phyloP scores from a whole-genome alignment of 352 stramenopile genomes.

The Phytophthora sojae region DNA sequence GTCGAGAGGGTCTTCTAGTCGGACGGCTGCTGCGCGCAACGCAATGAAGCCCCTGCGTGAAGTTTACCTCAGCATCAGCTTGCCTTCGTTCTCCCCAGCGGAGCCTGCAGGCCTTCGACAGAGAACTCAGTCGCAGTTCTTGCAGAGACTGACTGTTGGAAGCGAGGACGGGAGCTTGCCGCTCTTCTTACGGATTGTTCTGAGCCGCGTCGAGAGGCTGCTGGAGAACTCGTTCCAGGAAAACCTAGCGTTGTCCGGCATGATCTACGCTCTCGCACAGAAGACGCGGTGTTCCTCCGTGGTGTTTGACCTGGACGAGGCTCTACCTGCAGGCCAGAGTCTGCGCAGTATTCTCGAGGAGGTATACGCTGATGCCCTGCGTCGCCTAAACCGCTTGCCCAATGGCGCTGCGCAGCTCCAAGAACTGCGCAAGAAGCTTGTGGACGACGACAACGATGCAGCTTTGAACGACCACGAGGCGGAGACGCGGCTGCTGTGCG shows the following conservation, averaged over 20 bases:
- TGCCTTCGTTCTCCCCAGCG: slow-evolving; percentile 77
- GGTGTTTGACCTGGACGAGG: slow-evolving; percentile 67
- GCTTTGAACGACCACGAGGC: slow-evolving; percentile 68
- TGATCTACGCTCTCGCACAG: slow-evolving; percentile 77
- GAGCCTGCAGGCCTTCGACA: slow-evolving; percentile 41
- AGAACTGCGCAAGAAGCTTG: slow-evolving; percentile 68
- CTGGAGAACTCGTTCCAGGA: slow-evolving; percentile 87
- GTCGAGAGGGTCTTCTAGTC: slow-evolving; percentile 41
- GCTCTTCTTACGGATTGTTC: slow-evolving; percentile 77
- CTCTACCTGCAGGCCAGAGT: slow-evolving; percentile 47
- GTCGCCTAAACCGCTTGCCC: slow-evolving; percentile 65
- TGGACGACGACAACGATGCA: slow-evolving; percentile 74
- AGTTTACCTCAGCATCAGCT: slow-evolving; percentile 68
- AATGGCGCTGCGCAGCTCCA: slow-evolving; percentile 54
- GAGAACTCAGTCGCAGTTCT: slow-evolving; percentile 30
- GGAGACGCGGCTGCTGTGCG: slow-evolving; percentile 71
- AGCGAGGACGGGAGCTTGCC: slow-evolving; percentile 34
- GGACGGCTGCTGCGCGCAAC: slow-evolving; percentile 66
- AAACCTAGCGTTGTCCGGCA: slow-evolving; percentile 81
- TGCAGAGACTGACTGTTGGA: slow-evolving; percentile 22
- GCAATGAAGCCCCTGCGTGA: slow-evolving; percentile 74
- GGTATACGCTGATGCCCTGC: slow-evolving; percentile 71
- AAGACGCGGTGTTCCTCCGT: slow-evolving; percentile 57
- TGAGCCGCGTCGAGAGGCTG: slow-evolving; percentile 78
- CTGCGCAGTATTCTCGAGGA: slow-evolving; percentile 86